These are phyloP conservation scores for Mortierella sp. DNA, from an alignment of 371 early-diverging fungal species.

Conservation along the genomic window DNA sequence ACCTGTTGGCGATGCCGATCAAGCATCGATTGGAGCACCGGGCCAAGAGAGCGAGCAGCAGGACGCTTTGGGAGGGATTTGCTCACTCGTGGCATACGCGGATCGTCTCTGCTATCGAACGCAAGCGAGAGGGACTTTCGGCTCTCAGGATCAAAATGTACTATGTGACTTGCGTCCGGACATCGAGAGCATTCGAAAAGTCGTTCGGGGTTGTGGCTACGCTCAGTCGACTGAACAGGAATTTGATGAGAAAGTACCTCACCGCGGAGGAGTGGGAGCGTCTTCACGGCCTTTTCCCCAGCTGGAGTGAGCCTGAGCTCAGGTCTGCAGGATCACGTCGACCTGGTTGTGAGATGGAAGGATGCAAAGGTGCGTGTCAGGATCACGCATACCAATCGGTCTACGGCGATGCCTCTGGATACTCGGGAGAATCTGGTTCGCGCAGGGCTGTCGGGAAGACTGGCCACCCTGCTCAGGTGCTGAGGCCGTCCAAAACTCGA, in stretches of 20 bases:
- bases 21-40: slow-evolving; percentile 51
- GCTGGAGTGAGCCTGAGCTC: slow-evolving; percentile 19
- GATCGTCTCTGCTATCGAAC: slow-evolving; percentile 41
- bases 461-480: neutral
- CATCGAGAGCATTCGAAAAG: slow-evolving; percentile 49
- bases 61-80: slow-evolving; percentile 54
- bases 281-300: slow-evolving; percentile 12
- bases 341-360: slow-evolving; percentile 12
- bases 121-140: slow-evolving; percentile 44
- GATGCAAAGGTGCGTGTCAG: slow-evolving; percentile 21
- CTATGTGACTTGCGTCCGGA: slow-evolving; percentile 51
- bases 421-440: neutral
- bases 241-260: slow-evolving; percentile 28
- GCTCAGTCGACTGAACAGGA: slow-evolving; percentile 40
- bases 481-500: slow-evolving; percentile 27
- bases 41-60: slow-evolving; percentile 28
- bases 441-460: slow-evolving; percentile 34
- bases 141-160: slow-evolving; percentile 58
- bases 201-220: slow-evolving; percentile 31
- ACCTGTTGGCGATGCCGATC: slow-evolving; percentile 54
- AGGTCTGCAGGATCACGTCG: slow-evolving; percentile 1
- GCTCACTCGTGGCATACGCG: slow-evolving; percentile 54
- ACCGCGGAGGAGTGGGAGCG: slow-evolving; percentile 38
- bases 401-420: neutral
- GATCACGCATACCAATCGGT: slow-evolving; percentile 18